Evolutionary conservation across 495 filamentous ascomycete species (phyloP), one percentile per base, ranked within the genome.

Genomic region (Xylaria bambusicola): DNA sequence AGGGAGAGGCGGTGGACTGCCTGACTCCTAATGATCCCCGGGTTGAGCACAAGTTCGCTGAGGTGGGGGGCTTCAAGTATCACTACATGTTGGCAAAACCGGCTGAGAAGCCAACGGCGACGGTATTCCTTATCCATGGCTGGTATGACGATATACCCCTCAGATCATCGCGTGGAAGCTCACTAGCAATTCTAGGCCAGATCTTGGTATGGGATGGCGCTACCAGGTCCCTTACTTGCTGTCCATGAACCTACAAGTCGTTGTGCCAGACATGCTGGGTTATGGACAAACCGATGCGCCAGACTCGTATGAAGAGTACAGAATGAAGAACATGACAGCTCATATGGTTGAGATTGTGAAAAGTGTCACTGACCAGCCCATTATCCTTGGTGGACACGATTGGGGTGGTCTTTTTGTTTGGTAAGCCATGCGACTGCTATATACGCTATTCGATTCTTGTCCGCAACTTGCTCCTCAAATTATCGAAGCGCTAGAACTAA

Each of bases 201-300:
- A 93, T 70, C 62, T 89, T 24, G 83, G 82, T 18, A 80, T 87
- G 65, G 86, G 81, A 71, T 93, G 91, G 91, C 84, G 92, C 52
- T 85, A 87, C 73, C 89, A 95, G 71, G 91, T 97, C 66, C 91
- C 91, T 7, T 75, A 84, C 71, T 77, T 95, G n/a, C 61, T 88
- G 3, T 76, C 84, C 13, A 74, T 85, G 67, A 86, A 86, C 8
- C 78, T 91, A 46, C 80, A 86, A 38, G 87, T 94, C 36, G 82
- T 95, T 40, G 88, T 83, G 13, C 88, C 91, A 3, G 90, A 95
- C 68, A 82, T 90, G 74, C 82, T 95, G 46, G 91, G 92, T 56
- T 96, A 88, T 64, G 89, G 88, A n/a, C 75, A 81, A 54, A 92
- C 89, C 17, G 87, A 89, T 44, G 75, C 86, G 2, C 80, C 83